Evolutionary conservation across 768 basidiomycete genomes (phyloP), one percentile per base, ranked within the genome.

Genomic region (Tylopilus rubrobrunneus): DNA sequence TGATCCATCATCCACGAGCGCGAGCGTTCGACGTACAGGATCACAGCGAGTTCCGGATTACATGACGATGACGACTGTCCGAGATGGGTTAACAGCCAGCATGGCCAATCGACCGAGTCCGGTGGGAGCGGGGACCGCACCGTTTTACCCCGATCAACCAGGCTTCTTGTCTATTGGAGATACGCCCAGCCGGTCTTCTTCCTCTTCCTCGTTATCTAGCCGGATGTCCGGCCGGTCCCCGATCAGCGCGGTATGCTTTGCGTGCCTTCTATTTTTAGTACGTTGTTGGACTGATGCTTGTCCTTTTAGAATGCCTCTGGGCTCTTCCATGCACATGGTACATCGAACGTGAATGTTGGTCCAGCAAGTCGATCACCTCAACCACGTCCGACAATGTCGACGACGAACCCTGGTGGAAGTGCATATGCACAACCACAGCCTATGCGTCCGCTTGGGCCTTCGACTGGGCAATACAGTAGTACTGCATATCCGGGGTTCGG

Each of bases 161-260:
- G 57, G 17, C 29, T 71, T 56, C 27, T 14, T 70, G 47, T 48
- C 60, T 12, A 25, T 59, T 10, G 53, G 62, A 23, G 68, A 71
- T 5, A 51, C 49, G 1, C 66, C 66, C 21, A 70, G 68, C 42
- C 66, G 68, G 28, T 70, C 70, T 5, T 70, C 68, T 12, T 70
- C 68, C 1, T 66, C 63, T 5, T 70, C 68, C 4, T 70, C 68
- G 14, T 51, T 67, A 41, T 71, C 68, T 7, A 70, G 70, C 47
- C 70, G 70, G 42, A 53, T 62, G 59, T 67, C 68, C 15, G 65
- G 66, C 36, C 54, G 64, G 50, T 70, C 68, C 23, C 68, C 68
- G 45, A 65, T 70, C 33, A 67, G 48, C 14, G 10, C 57, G 54
- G 67, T 71, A 64, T 56, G 14, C 12, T 41, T 19, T 31, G 46